These are phyloP conservation scores for Beta lomatogona DNA, from an alignment of 179 eudicot species.

Conservation along the genomic window DNA sequence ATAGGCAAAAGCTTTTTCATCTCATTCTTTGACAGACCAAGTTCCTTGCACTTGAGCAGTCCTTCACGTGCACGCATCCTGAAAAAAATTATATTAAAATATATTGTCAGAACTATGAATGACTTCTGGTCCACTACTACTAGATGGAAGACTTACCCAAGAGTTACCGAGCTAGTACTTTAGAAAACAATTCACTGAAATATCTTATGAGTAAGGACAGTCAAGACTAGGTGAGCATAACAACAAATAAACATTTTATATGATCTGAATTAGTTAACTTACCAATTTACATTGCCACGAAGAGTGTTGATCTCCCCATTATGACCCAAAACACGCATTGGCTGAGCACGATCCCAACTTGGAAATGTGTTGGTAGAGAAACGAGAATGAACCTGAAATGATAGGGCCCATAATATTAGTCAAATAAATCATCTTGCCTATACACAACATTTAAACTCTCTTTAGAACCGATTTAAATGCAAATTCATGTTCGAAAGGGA, in stretches of 20 bases:
- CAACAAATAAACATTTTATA: background rate
- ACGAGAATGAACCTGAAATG: constrained; percentile 81
- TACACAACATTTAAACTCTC: background rate
- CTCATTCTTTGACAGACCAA: constrained; percentile 92
- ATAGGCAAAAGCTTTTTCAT: constrained; percentile 97
- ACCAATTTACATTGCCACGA: constrained; percentile 97
- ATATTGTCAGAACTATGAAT: constrained; percentile 25
- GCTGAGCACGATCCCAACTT: constrained; percentile 99
- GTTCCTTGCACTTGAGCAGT: constrained; percentile 92
- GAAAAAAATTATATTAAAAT: constrained; percentile 4
- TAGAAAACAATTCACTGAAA: constrained; percentile 7
- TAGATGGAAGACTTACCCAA: constrained; percentile 19
- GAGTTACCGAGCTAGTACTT: constrained; percentile 9
- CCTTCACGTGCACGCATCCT: constrained; percentile 99
- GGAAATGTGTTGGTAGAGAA: constrained; percentile 99
- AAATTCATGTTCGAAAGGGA: constrained; percentile 36
- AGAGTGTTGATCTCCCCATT: constrained; percentile 99
- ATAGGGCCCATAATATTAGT: constrained; percentile 14
- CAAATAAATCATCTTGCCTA: background rate
- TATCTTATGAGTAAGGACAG: background rate
- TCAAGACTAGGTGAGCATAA: background rate
- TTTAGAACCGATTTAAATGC: constrained; percentile 17
- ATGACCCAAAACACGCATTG: constrained; percentile 98
- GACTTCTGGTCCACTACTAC: background rate
- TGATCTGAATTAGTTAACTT: constrained; percentile 22